Evolutionary conservation across 371 early-diverging fungal species (phyloP), one percentile per base, ranked within the genome.

Genomic region (Rhizopus arrhizus): DNA sequence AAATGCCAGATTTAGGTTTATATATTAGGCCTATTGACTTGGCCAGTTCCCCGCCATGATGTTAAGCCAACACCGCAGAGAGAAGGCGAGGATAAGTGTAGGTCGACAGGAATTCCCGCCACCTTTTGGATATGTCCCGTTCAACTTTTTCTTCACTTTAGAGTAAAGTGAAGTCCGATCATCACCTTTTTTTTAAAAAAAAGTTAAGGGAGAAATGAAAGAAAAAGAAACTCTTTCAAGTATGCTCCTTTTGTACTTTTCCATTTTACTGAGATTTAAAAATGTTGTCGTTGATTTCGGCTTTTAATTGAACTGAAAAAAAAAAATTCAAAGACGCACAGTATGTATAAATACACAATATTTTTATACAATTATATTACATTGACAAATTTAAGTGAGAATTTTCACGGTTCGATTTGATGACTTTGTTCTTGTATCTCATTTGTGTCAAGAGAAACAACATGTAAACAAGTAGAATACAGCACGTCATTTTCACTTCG

Each of bases 391-490:
- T 22, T 22, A 22, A 22, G 22, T 22, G 2, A 22, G 40, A 40
- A 12, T 12, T 40, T 10, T 7, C 10, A 53, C 15, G 70, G 67
- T 55, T 79, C 79, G 47, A 74, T 72, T 8, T 64, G 65, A 50
- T 61, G 53, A 53, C 80, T 80, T 32, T 65, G n/a, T 31, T 58
- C 61, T 13, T 73, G 68, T 34, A 77, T 70, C 5, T 61, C 53
- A 32, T 75, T 72, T 5, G 61, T 57, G 52, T 75, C 66, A 6
- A 70, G 54, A 11, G 71, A 52, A 5, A 62, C 56, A 0, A 80
- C 62, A 32, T 77, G 69, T 15, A 53, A 48, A 31, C 81, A 80
- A 12, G 64, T 61, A 5, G 59, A 57, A 58, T 74, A 77, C 13
- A 88, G 53, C n/a, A 72, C 66, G 7, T 64, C 34, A 32, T 85